Evolutionary conservation across 164 flowering plant species (phyloP).

Genomic region (Vitis rupestris): DNA sequence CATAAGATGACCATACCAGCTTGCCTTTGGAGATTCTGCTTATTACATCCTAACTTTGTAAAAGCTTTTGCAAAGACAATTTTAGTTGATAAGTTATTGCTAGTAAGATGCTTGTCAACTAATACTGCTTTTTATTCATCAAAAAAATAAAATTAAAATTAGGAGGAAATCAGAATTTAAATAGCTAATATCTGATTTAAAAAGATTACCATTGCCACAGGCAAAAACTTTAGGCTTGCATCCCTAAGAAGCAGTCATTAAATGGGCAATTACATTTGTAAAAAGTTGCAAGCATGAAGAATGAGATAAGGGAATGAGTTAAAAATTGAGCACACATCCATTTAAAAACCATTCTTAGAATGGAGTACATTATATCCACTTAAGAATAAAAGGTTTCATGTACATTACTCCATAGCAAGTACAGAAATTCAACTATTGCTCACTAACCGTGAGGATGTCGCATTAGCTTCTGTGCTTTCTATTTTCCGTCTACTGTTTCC

Average conservation of each 20-base stretch:
- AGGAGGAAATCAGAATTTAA: neutral
- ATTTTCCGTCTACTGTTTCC: conserved; percentile 93
- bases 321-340: no score
- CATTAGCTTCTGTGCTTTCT: conserved; percentile 90
- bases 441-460: conserved; percentile 82
- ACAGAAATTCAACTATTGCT: neutral
- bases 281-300: no score
- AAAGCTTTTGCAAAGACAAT: neutral
- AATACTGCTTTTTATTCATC: no score
- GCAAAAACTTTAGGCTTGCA: no score
- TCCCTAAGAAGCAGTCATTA: no score
- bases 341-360: no score
- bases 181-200: no score
- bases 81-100: neutral
- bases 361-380: no score
- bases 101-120: neutral
- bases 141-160: neutral
- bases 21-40: neutral
- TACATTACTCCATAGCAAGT: neutral
- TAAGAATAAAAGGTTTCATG: no score
- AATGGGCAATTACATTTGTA: no score
- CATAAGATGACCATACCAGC: neutral
- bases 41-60: neutral
- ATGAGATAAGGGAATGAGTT: no score
- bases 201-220: no score